Base-by-base conservation (phyloP, 495 filamentous ascomycete species). In the Lichenothelia convexa region DNA sequence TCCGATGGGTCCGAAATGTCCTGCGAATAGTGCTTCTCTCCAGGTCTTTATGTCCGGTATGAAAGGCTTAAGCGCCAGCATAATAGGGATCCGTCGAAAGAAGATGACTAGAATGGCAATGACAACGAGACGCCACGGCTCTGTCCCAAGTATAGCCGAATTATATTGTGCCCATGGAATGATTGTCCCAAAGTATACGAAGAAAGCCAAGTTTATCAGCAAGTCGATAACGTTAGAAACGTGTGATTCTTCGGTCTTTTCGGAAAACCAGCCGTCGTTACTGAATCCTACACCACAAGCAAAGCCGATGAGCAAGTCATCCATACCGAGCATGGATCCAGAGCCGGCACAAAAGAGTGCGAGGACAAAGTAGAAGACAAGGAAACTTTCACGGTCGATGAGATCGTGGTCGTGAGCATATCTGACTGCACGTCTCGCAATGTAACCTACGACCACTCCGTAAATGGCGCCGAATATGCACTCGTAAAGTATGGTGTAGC, bases 181-280 rank as follows among this genome's bases (percentile, higher is more conserved):
- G 56, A 99, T 93, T 22, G 91, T 80, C 34, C 91, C 91, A 33
- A 99, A 78, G 48, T 86, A 99, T 46, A 99, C 87, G 50, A 99
- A 95, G 52, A 94, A 95, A 4, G 87, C 75, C 71, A 95, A 69
- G 56, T 99, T 99, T 58, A 99, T 70, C 38, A 99, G 59, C 45
- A 99, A 57, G 64, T 99, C 91, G 52, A 99, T 94, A 56, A 99
- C 91, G 71, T 95, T 94, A 51, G 89, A 94, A 17, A 99, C 91
- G 51, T 94, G 87, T 1, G 91, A 82, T 48, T 99, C 91, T 51
- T 99, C 91, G 0, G 91, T 99, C 63, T 94, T 93, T 50, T 94
- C 80, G 8, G 78, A 81, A 50, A 95, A 99, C 91, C 91, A 99
- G 36, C 91, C 91, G 51, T 95, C 91, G 50, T 99, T 95, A 45